Conservation (phyloP, 1,284 basidiomycete genomes). For the Rhizoctonia solani region DNA sequence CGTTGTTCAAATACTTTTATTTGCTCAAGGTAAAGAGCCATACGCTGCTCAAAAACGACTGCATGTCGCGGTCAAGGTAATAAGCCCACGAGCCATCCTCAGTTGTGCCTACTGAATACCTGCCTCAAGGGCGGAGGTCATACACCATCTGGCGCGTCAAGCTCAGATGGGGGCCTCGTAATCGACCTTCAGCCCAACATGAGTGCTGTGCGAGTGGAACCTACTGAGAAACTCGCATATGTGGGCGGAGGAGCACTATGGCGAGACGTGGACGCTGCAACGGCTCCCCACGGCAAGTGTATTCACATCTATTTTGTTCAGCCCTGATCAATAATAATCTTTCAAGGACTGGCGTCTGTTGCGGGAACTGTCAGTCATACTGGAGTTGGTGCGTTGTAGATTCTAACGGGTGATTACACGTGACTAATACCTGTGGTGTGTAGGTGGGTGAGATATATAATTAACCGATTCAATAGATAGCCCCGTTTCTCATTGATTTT, state of each 20-base stretch:
- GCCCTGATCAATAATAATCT: neutral
- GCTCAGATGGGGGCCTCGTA: conserved; percentile 34
- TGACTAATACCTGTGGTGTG: no score
- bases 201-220: conserved; percentile 32
- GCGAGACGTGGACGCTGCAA: conserved; percentile 28
- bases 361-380: conserved; percentile 10
- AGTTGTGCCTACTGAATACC: neutral
- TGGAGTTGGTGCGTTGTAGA: conserved; percentile 9
- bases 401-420: no score
- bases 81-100: neutral
- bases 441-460: no score
- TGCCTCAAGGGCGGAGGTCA: conserved; percentile 36
- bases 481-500: no score
- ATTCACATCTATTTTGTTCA: no score
- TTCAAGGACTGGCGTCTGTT: conserved; percentile 7
- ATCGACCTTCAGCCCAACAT: conserved; percentile 36
- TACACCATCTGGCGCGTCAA: conserved; percentile 28
- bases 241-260: conserved; percentile 31
- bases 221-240: conserved; percentile 24
- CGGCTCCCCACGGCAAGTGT: conserved; percentile 33
- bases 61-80: conserved; percentile 29
- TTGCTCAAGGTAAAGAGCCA: conserved; percentile 12
- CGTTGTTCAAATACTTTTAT: conserved; percentile 8
- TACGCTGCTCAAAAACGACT: conserved; percentile 15
- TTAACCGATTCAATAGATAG: no score